Conservation (phyloP, 179 eudicot species). For the Gypsophila paniculata region DNA sequence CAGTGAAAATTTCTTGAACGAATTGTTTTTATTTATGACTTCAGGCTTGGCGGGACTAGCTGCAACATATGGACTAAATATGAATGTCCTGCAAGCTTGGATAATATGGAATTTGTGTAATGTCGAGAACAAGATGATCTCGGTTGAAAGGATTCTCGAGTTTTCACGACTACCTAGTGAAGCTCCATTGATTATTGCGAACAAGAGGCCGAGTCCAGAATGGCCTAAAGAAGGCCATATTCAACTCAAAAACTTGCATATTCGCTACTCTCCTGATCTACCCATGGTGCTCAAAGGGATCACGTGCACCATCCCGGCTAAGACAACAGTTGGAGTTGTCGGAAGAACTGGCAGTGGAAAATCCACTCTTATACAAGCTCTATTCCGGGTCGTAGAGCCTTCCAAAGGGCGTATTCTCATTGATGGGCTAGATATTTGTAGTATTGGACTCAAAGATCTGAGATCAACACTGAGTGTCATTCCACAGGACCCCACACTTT, state of each 20-base stretch:
- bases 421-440: constrained; percentile 9
- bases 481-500: constrained; percentile 8
- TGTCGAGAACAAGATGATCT: constrained; percentile 78
- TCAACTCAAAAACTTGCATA: background rate
- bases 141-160: constrained; percentile 48
- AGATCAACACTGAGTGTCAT: constrained; percentile 3
- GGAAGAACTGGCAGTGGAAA: constrained; percentile 14
- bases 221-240: too few relatives aligned
- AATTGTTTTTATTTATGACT: constrained; percentile 4
- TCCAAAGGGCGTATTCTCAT: background rate
- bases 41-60: constrained; percentile 72
- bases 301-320: constrained; percentile 3
- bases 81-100: constrained; percentile 73
- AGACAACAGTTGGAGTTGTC: constrained; percentile 2
- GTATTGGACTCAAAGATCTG: constrained; percentile 8
- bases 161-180: background rate
- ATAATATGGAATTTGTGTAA: constrained; percentile 78
- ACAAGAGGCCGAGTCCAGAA: too few relatives aligned
- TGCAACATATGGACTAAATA: constrained; percentile 63
- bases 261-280: constrained; percentile 4
- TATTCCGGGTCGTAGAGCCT: constrained; percentile 8
- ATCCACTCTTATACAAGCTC: constrained; percentile 10
- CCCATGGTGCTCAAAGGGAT: constrained; percentile 6
- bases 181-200: background rate
- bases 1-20: too few relatives aligned